A percentile compares a stretch with the other conserved stretches of the same genome.
Evolutionary conservation across 768 basidiomycete species (phyloP).

Genomic region (Rhodosporidiobolus odoratus): DNA sequence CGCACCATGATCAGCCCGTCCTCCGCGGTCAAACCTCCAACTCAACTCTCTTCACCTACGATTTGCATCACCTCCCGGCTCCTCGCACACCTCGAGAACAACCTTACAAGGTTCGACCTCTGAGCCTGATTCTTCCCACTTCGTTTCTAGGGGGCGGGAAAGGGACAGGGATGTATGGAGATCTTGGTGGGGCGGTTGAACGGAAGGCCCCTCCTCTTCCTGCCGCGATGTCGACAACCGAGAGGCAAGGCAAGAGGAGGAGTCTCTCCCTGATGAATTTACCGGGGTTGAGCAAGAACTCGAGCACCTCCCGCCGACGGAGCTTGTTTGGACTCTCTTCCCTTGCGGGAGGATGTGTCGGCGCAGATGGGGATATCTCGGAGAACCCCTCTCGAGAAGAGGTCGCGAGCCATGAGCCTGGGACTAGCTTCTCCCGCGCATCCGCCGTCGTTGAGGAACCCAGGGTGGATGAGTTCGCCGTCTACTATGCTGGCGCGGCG

Average conservation of each 20-base stretch:
- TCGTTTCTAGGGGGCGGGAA: slow-evolving; percentile 10
- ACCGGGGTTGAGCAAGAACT: neutral
- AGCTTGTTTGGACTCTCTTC: neutral
- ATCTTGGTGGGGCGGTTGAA: slow-evolving; percentile 14
- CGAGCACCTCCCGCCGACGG: neutral
- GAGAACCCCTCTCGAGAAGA: neutral
- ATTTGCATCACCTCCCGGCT: slow-evolving; percentile 26
- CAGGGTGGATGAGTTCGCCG: no score
- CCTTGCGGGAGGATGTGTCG: neutral
- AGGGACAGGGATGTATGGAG: slow-evolving; percentile 22
- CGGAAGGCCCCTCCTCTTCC: neutral
- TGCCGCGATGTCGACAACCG: no score
- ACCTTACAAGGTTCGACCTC: neutral
- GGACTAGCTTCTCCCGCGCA: no score
- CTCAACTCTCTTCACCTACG: slow-evolving; percentile 8
- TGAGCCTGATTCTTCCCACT: slow-evolving; percentile 5
- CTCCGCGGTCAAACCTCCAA: neutral
- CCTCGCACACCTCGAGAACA: slow-evolving; percentile 14
- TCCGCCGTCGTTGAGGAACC: no score
- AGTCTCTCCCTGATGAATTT: neutral
- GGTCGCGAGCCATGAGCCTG: neutral
- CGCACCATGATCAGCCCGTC: neutral
- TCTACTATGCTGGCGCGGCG: no score
- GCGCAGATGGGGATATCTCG: neutral
- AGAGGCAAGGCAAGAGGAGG: neutral